These are phyloP conservation scores for Tricholoma furcatifolium DNA, from an alignment of 768 basidiomycete species.

Conservation along the genomic window DNA sequence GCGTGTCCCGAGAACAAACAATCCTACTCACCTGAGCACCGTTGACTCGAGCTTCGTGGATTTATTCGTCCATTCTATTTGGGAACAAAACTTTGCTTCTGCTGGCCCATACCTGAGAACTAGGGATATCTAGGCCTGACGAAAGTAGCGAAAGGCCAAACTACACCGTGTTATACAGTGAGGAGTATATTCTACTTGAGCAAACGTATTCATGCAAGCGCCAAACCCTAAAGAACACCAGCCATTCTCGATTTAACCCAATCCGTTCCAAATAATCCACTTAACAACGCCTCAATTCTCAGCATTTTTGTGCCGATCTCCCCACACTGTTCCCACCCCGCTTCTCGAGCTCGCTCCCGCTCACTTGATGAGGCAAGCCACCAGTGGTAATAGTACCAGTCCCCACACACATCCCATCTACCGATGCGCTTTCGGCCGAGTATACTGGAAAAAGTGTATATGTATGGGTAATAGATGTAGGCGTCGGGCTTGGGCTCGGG, in stretches of 20 bases:
- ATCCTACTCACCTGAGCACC: no score
- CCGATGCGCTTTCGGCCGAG: neutral
- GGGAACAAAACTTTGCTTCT: no score
- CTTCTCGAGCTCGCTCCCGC: slow-evolving; percentile 16
- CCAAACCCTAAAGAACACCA: neutral
- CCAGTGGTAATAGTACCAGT: slow-evolving; percentile 53
- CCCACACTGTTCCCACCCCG: slow-evolving; percentile 12
- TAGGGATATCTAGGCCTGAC: no score
- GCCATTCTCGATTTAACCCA: slow-evolving; percentile 16
- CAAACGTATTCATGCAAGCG: no score
- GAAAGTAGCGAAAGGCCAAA: no score
- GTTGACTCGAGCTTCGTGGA: no score
- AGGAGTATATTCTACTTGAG: no score
- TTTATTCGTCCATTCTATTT: no score
- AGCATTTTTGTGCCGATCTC: slow-evolving; percentile 4
- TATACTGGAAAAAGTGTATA: slow-evolving; percentile 16
- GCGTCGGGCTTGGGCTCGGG: neutral
- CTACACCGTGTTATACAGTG: no score
- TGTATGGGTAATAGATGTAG: neutral
- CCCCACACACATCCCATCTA: slow-evolving; percentile 30
- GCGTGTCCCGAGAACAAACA: no score
- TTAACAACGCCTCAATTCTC: slow-evolving; percentile 12
- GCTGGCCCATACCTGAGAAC: no score
- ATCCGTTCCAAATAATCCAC: slow-evolving; percentile 12
- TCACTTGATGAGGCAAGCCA: slow-evolving; percentile 35